Evolutionary conservation across 73 alveolate genomes (phyloP), one percentile per base, ranked within the genome.

Genomic region (Uronychia binucleata): DNA sequence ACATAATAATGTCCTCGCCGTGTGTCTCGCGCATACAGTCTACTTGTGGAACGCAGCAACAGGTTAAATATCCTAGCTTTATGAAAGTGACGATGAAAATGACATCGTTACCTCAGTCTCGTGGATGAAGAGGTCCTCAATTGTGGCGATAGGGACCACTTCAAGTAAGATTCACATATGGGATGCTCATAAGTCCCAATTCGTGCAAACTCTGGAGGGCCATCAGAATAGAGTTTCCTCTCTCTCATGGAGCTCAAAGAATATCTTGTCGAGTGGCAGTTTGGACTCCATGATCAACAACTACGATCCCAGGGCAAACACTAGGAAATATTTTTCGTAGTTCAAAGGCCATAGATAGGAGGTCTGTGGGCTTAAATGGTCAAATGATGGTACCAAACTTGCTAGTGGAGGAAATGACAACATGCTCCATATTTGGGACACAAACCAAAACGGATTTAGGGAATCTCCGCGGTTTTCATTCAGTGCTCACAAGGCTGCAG

Each of bases 341-440:
- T 88, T 86, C 67, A 80, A 35, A 30, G 99, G 98, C 11, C 99
- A 97, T 88, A 90, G 83, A 76, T 85, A 97, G 87, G 99, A 98
- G 93, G 99, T 98, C n/a, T 98, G 99, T 87, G 99, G 99, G 30
- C 92, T 98, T 79, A 98, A 98, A 86, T 98, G 99, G 99, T 94
- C 98, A 31, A 91, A 91, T 75, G 99, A 98, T 86, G 99, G 95
- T 77, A 89, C 97, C 59, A 95, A 96, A 85, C 93, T 98, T 67
- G 99, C 99, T 8, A 96, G 99, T 1, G 99, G 99, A 1, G 99
- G 99, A 57, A 98, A 98, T 88, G 99, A 98, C 90, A 98, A 98
- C 93, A 93, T 94, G 88, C 94, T 98, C 33, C 94, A 91, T 58
- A 97, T 98, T 5, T 98, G 99, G 99, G 94, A 94, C 85, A 80